These are phyloP conservation scores for Oryza coarctata DNA, from an alignment of 176 grass and related monocot species.

Conservation along the genomic window DNA sequence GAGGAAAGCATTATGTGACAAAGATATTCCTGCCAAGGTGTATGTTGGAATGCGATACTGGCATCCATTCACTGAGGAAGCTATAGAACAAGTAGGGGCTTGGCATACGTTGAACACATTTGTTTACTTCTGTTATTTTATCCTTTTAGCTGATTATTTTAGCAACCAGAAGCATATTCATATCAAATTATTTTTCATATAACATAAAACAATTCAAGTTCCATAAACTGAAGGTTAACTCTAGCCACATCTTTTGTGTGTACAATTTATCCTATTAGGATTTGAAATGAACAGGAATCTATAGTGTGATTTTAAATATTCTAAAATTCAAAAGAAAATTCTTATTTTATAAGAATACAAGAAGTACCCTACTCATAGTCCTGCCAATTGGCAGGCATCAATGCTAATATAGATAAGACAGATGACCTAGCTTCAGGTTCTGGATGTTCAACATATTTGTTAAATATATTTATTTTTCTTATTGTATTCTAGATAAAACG, in stretches of 20 bases:
- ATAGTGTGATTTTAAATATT: constrained; percentile 5
- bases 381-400: neutral
- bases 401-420: constrained; percentile 23
- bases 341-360: too few relatives aligned
- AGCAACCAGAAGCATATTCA: neutral
- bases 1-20: constrained; percentile 73
- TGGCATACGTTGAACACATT: constrained; percentile 7
- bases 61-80: constrained; percentile 99
- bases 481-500: neutral
- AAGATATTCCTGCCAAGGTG: constrained; percentile 92
- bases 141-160: constrained; percentile 9
- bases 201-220: constrained; percentile 6
- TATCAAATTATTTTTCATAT: neutral
- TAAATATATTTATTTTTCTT: constrained; percentile 7
- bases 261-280: neutral
- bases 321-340: neutral
- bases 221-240: neutral
- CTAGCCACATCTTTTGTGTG: neutral
- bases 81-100: constrained; percentile 80
- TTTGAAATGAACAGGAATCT: constrained; percentile 20
- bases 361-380: neutral
- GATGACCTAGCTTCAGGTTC: neutral
- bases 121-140: constrained; percentile 26
- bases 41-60: constrained; percentile 99
- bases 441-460: neutral